Conservation (phyloP, 2,329 filamentous ascomycete species). For the Fusarium illudens region DNA sequence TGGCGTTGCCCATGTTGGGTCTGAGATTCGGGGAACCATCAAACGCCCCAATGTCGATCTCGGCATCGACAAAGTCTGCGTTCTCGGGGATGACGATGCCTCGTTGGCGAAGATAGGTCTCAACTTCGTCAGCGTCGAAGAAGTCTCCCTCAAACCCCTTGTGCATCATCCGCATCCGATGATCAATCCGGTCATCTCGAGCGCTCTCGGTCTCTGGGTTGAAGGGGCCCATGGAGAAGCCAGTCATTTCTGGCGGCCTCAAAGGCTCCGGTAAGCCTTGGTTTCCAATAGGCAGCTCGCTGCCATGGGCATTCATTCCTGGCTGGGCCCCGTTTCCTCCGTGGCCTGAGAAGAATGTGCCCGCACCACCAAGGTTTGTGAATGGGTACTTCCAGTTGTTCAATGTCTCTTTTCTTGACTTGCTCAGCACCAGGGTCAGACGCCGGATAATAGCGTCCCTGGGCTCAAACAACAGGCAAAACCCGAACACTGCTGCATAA, state of each 20-base stretch:
- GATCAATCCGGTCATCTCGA: conserved; percentile 54
- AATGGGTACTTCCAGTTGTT: conserved; percentile 69
- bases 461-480: conserved; percentile 70
- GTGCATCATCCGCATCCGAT: conserved; percentile 61
- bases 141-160: conserved; percentile 77
- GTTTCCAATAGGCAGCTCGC: conserved; percentile 46
- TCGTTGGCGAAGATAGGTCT: conserved; percentile 72
- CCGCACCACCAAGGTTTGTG: conserved; percentile 72
- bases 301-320: not conserved
- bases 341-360: conserved; percentile 65
- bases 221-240: conserved; percentile 59
- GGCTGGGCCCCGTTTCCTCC: conserved; percentile 1
- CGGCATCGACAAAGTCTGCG: conserved; percentile 67
- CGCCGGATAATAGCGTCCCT: conserved; percentile 57
- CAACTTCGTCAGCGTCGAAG: conserved; percentile 79
- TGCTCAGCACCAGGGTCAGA: conserved; percentile 47
- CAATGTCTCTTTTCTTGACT: conserved; percentile 54
- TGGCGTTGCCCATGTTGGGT: not conserved
- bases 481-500: conserved; percentile 70
- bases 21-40: conserved; percentile 16
- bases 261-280: conserved; percentile 44
- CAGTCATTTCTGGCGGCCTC: conserved; percentile 38
- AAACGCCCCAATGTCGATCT: conserved; percentile 59
- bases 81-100: conserved; percentile 69
- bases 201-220: conserved; percentile 49